phyloP scores from a whole-genome alignment of 1,284 basidiomycete species.

The Anthracocystis setariae region DNA sequence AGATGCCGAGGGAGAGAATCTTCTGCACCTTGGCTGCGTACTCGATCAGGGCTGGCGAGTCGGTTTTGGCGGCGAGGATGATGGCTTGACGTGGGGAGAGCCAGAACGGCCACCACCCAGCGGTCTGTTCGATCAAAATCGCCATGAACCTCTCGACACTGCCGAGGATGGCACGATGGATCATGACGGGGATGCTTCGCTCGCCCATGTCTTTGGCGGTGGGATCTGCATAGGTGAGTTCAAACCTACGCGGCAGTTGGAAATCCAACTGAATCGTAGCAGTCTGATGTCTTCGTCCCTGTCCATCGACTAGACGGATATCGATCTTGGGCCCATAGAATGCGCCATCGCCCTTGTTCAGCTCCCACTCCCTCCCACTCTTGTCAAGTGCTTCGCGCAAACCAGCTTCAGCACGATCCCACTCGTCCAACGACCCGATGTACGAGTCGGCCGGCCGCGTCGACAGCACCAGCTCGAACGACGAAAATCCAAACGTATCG shows the following conservation, averaged over 20 bases:
- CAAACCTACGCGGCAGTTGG: conserved; percentile 63
- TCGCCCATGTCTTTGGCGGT: conserved; percentile 7
- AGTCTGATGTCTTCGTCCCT: conserved; percentile 62
- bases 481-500: conserved; percentile 60
- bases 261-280: conserved; percentile 68
- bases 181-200: conserved; percentile 58
- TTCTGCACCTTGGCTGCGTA: conserved; percentile 46
- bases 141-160: conserved; percentile 66
- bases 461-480: conserved; percentile 64
- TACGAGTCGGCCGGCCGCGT: conserved; percentile 57
- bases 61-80: conserved; percentile 46
- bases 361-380: conserved; percentile 48
- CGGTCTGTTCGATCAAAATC: conserved; percentile 62
- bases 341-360: conserved; percentile 65
- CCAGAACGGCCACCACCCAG: conserved; percentile 67
- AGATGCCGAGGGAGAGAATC: conserved; percentile 35
- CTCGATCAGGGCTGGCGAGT: conserved; percentile 15
- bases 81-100: conserved; percentile 62
- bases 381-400: conserved; percentile 53
- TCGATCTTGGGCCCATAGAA: conserved; percentile 68
- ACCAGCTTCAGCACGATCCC: conserved; percentile 59
- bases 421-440: conserved; percentile 55
- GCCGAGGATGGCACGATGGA: conserved; percentile 66
- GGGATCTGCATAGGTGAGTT: conserved; percentile 54
- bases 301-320: conserved; percentile 62